These are phyloP conservation scores for Pichia sp. DNA, from an alignment of 1,139 yeast genomes.

Conservation along the genomic window DNA sequence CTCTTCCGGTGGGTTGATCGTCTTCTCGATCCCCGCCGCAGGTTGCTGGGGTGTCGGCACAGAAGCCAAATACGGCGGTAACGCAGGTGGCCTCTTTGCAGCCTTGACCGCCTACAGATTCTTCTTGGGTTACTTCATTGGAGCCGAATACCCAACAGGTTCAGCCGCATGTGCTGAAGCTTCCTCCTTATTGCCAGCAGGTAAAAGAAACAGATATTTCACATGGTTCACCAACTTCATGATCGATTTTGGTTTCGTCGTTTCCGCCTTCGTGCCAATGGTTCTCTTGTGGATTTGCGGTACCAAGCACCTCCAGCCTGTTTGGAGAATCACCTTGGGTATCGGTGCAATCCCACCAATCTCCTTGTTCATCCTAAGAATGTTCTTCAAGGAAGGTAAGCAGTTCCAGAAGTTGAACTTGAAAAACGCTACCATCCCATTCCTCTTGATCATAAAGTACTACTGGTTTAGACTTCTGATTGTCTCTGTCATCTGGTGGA, in stretches of 20 bases:
- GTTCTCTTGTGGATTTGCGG: constrained; percentile 81
- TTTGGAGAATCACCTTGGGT: constrained; percentile 88
- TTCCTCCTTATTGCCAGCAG: constrained; percentile 69
- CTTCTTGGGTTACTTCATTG: constrained; percentile 77
- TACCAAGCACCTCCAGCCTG: constrained; percentile 63
- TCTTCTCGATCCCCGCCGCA: constrained; percentile 72
- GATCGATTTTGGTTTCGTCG: constrained; percentile 86
- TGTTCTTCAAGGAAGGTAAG: constrained; percentile 65
- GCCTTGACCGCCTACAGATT: constrained; percentile 82
- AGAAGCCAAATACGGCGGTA: constrained; percentile 34
- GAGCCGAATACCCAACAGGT: constrained; percentile 91
- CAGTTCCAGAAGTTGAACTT: constrained; percentile 51
- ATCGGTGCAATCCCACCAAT: constrained; percentile 90
- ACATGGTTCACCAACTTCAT: constrained; percentile 82
- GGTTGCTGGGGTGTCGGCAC: constrained; percentile 80
- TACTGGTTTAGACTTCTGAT: constrained; percentile 77
- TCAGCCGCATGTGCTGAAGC: constrained; percentile 95
- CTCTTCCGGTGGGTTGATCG: constrained; percentile 66
- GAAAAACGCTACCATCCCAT: constrained; percentile 60
- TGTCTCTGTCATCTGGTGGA: constrained; percentile 79
- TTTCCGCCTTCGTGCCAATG: constrained; percentile 80
- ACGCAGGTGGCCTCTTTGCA: constrained; percentile 66
- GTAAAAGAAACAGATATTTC: constrained; percentile 83
- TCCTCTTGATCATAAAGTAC: constrained; percentile 63
- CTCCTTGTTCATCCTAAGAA: constrained; percentile 67